Conservation (phyloP, 305 asterid genomes). For the Solanum hybrid region DNA sequence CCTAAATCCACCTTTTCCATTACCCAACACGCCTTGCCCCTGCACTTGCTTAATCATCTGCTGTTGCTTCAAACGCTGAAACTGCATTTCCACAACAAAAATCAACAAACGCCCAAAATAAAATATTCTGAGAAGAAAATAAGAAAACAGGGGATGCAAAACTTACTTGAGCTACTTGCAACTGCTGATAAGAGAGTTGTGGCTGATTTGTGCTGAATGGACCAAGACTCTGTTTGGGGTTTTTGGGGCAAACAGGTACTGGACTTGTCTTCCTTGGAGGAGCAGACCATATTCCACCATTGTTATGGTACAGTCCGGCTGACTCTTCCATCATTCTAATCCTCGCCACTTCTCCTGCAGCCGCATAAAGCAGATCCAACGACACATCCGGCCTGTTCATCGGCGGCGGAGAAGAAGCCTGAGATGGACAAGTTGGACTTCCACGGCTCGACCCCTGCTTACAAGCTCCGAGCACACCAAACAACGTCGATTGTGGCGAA, state of each 20-base stretch:
- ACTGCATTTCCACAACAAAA: slow-evolving; percentile 12
- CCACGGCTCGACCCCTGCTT: slow-evolving; percentile 13
- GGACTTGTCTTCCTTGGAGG: slow-evolving; percentile 25
- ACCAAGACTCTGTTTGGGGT: neutral
- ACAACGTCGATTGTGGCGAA: slow-evolving; percentile 33
- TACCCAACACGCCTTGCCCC: slow-evolving; percentile 1
- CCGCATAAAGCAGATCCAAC: slow-evolving; percentile 25
- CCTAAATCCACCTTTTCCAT: neutral
- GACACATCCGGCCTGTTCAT: neutral
- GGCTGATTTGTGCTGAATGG: slow-evolving; percentile 13
- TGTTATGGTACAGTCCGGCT: slow-evolving; percentile 18
- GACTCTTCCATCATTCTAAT: slow-evolving; percentile 36
- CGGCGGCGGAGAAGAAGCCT: neutral
- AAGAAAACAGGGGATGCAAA: neutral
- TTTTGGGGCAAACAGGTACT: slow-evolving; percentile 6
- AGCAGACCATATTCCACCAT: slow-evolving; percentile 5
- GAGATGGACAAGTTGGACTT: slow-evolving; percentile 3
- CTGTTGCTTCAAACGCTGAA: slow-evolving; percentile 34
- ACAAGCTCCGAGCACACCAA: neutral
- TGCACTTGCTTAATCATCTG: slow-evolving; percentile 23
- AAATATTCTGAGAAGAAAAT: neutral
- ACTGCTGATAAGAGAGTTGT: slow-evolving; percentile 26
- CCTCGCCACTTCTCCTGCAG: slow-evolving; percentile 58
- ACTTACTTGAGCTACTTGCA: slow-evolving; percentile 46
- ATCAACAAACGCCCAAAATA: neutral